Base-by-base conservation (phyloP, 768 basidiomycete species). In the Gyrodon lividus region DNA sequence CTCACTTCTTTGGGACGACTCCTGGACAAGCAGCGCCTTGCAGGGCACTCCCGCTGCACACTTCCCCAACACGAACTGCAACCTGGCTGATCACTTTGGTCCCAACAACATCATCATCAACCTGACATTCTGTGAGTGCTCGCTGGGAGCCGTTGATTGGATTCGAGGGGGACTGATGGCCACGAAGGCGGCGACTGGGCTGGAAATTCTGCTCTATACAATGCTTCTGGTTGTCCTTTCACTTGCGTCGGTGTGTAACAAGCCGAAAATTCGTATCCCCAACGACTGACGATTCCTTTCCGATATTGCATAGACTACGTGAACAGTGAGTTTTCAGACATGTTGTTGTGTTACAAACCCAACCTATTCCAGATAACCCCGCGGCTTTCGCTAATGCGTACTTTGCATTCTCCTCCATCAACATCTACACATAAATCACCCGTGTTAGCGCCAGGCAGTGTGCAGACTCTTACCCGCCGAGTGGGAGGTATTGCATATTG, bases 331-430 rank as follows among this genome's bases (percentile, higher is more conserved):
- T 54, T 24, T 17, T 16, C 3, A 19, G 3, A 2, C 43, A 19
- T 22, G 22, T 13, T 12, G 13, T 4, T 10, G n/a, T 1, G 9
- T 16, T 22, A 9, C 48, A 56, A 9, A 51, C 10, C 4, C n/a
- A 14, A 8, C 35, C 38, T 40, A 8, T 37, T 38, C 5, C 37
- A 66, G 65, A 68, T 50, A 72, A 72, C 42, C 77, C 77, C 2
- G 39, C 55, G 3, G 75, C 74, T 2, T 78, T 77, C 59, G 52
- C 55, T 4, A 60, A 72, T 2, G 74, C 77, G 0, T 77, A 73
- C 57, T 78, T 75, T 59, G 60, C 73, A 23, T 68, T 78, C 50
- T 64, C 61, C 7, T 68, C 67, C 16, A 57, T 78, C 13, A 58
- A 69, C 24, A 61, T 78, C 23, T 78, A 77, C 52, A 48, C 60